phyloP scores from a whole-genome alignment of 768 basidiomycete genomes.

The Serendipita indica region DNA sequence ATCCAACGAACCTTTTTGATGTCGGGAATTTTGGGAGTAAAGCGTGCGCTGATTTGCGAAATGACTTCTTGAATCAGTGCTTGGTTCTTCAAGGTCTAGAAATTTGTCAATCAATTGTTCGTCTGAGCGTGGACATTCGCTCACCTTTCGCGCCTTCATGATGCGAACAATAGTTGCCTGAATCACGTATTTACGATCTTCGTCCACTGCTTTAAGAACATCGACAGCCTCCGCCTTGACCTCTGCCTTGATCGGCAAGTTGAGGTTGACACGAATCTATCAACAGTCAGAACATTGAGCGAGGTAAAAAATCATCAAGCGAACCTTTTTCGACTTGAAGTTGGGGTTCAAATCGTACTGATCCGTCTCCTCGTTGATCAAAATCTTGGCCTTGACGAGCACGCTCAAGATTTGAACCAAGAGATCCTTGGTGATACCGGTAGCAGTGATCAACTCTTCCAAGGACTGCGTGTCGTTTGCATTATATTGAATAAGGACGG shows the following conservation, averaged over 20 bases:
- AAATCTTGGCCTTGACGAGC: constrained; percentile 77
- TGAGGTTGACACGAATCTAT: constrained; percentile 21
- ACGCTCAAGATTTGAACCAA: constrained; percentile 38
- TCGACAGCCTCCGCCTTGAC: constrained; percentile 81
- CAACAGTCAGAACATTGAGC: neutral
- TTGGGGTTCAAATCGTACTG: constrained; percentile 84
- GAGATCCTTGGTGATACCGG: constrained; percentile 65
- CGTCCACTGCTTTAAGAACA: constrained; percentile 87
- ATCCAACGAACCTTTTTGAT: constrained; percentile 67
- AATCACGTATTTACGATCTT: constrained; percentile 72
- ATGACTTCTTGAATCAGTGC: constrained; percentile 80
- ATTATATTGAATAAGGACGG: constrained; percentile 90
- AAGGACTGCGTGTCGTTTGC: constrained; percentile 71
- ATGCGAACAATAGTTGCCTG: constrained; percentile 36
- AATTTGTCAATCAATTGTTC: neutral
- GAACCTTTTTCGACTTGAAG: constrained; percentile 23
- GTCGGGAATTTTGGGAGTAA: constrained; percentile 86
- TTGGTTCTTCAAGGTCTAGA: constrained; percentile 78
- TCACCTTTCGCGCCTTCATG: constrained; percentile 77
- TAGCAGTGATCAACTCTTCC: constrained; percentile 65
- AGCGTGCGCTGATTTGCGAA: constrained; percentile 73
- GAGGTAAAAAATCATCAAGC: neutral
- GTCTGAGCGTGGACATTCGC: neutral
- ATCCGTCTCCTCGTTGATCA: constrained; percentile 76
- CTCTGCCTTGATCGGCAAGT: constrained; percentile 82